Conservation (phyloP, 352 stramenopile genomes). For the Pythium insidiosum region DNA sequence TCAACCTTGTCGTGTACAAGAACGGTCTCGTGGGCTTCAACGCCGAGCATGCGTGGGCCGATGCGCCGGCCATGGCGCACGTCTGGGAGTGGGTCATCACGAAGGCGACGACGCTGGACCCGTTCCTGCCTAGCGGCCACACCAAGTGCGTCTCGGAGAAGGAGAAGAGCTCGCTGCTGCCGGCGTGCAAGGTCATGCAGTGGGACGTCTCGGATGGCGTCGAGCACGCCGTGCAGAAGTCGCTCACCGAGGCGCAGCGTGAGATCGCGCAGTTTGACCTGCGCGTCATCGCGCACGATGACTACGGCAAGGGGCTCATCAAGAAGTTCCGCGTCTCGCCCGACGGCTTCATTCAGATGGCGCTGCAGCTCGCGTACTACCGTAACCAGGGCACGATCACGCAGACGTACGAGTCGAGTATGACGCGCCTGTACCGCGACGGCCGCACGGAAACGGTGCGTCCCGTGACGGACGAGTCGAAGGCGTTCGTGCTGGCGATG, state of each 20-base stretch:
- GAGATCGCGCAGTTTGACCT: conserved; percentile 88
- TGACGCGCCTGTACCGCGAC: conserved; percentile 94
- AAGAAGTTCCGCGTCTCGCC: conserved; percentile 92
- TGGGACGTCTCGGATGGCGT: conserved; percentile 62
- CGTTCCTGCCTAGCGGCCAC: conserved; percentile 54
- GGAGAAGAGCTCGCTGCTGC: conserved; percentile 39
- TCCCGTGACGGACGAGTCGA: conserved; percentile 85
- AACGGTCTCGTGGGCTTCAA: conserved; percentile 93
- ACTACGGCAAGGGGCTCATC: conserved; percentile 85
- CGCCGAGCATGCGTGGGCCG: conserved; percentile 92
- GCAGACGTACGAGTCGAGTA: conserved; percentile 96
- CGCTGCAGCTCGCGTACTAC: conserved; percentile 95
- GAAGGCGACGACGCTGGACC: conserved; percentile 35
- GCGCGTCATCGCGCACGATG: conserved; percentile 81
- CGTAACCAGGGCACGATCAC: conserved; percentile 88
- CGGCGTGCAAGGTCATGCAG: conserved; percentile 33
- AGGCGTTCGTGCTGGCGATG: conserved; percentile 88
- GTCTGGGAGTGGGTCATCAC: conserved; percentile 74
- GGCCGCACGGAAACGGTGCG: conserved; percentile 93
- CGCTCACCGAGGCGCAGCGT: conserved; percentile 34
- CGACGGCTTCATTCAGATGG: conserved; percentile 95
- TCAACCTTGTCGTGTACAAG: conserved; percentile 93
- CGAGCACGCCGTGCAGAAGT: conserved; percentile 40
- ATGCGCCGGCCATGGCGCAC: conserved; percentile 84
- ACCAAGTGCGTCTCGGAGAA: conserved; percentile 28